These are phyloP conservation scores for Phytophthora meadii DNA, from an alignment of 352 stramenopile species.

Conservation along the genomic window DNA sequence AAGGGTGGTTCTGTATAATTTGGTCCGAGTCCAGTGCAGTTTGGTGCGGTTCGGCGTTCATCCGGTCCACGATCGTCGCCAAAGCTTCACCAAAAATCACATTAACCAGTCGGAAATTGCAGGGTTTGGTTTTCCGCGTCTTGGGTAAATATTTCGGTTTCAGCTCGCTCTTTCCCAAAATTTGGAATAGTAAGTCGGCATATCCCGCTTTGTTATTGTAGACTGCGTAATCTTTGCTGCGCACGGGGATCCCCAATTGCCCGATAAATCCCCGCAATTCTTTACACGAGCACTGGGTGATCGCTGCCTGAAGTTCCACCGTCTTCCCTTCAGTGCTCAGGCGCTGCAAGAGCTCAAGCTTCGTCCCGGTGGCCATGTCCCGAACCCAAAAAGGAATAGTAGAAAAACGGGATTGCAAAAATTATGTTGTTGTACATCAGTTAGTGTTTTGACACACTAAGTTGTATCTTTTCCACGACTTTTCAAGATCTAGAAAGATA, in stretches of 20 bases:
- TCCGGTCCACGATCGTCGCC: background rate
- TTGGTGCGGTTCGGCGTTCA: background rate
- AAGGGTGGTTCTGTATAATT: background rate
- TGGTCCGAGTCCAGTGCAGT: slow-evolving; percentile 2
- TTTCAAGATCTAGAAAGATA: slow-evolving; percentile 37
- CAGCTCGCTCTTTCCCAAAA: slow-evolving; percentile 1
- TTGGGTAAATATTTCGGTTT: background rate
- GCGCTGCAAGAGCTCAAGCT: background rate
- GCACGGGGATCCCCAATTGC: slow-evolving; percentile 3
- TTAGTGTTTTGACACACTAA: slow-evolving; percentile 8
- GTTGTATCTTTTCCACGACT: slow-evolving; percentile 23
- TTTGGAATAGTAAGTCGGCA: slow-evolving; percentile 4
- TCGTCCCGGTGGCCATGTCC: background rate
- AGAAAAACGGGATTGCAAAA: background rate
- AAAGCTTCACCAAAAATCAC: slow-evolving; percentile 2
- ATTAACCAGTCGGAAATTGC: slow-evolving; percentile 4
- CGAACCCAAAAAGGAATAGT: background rate
- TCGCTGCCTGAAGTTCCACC: background rate
- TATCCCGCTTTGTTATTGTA: slow-evolving; percentile 19
- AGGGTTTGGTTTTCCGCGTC: slow-evolving; percentile 3
- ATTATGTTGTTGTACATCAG: background rate
- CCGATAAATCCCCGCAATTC: slow-evolving; percentile 8
- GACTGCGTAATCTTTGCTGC: slow-evolving; percentile 16
- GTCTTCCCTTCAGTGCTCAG: slow-evolving; percentile 1
- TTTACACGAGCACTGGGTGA: slow-evolving; percentile 1